Evolutionary conservation across 2,329 filamentous ascomycete species (phyloP).

Genomic region (Trichoderma sp.): DNA sequence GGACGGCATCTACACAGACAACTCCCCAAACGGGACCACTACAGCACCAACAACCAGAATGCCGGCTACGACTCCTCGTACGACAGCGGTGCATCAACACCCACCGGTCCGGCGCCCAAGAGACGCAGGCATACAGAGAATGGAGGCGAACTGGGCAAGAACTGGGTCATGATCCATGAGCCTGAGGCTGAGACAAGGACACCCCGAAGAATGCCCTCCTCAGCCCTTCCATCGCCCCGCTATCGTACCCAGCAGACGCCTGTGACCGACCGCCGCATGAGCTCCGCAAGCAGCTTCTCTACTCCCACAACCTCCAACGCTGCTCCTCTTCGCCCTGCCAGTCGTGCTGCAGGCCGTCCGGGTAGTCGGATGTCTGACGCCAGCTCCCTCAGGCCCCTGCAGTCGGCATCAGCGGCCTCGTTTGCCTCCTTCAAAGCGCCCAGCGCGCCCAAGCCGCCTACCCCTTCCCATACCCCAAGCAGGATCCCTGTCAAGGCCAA

Average conservation of each 20-base stretch:
- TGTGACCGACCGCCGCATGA: conserved; percentile 42
- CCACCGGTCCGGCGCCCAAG: conserved; percentile 49
- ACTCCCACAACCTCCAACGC: not conserved
- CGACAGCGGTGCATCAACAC: conserved; percentile 40
- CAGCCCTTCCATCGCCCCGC: conserved; percentile 29
- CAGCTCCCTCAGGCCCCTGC: conserved; percentile 22
- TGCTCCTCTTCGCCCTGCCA: conserved; percentile 21
- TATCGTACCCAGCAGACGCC: conserved; percentile 36
- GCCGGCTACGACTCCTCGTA: conserved; percentile 30
- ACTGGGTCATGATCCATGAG: conserved; percentile 68
- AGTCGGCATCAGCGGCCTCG: conserved; percentile 33
- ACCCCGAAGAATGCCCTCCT: conserved; percentile 28
- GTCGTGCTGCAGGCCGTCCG: conserved; percentile 27
- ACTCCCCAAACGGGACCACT: not conserved
- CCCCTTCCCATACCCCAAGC: conserved; percentile 31
- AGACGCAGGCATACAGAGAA: conserved; percentile 56
- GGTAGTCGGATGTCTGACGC: conserved; percentile 47
- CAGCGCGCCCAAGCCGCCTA: conserved; percentile 30
- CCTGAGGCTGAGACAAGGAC: conserved; percentile 27
- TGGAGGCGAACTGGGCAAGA: conserved; percentile 58
- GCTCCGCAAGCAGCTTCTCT: conserved; percentile 29
- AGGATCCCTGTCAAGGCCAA: conserved; percentile 41
- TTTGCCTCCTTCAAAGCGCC: conserved; percentile 26
- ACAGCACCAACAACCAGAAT: conserved; percentile 12
- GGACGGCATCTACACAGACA: not conserved